Evolutionary conservation across 2,329 filamentous ascomycete species (phyloP).

Genomic region (Fusarium sp.): DNA sequence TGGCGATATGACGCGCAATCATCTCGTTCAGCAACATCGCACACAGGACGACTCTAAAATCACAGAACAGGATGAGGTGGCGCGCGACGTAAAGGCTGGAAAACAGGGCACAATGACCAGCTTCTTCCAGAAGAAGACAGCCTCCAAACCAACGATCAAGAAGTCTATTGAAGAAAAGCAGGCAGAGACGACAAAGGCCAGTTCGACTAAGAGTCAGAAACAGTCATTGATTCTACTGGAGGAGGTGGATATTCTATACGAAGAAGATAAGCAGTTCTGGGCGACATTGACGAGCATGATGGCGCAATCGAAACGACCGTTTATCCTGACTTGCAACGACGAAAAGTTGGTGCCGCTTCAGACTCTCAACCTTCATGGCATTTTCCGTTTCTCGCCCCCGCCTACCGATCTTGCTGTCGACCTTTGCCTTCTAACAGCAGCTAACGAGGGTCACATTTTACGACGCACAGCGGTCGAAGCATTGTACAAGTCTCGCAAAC

Average conservation of each 20-base stretch:
- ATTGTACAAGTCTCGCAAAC: conserved; percentile 75
- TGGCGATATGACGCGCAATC: conserved; percentile 96
- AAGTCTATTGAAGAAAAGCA: conserved; percentile 41
- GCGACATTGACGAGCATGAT: conserved; percentile 81
- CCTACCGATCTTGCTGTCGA: conserved; percentile 77
- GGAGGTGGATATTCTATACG: conserved; percentile 92
- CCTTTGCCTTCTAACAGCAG: conserved; percentile 83
- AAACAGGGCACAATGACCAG: conserved; percentile 83
- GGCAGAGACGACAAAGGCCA: conserved; percentile 48
- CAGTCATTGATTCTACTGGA: conserved; percentile 95
- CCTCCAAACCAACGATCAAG: conserved; percentile 46
- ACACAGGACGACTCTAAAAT: conserved; percentile 46
- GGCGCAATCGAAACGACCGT: conserved; percentile 85
- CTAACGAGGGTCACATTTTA: conserved; percentile 88
- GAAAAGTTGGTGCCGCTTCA: conserved; percentile 83
- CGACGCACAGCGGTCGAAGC: conserved; percentile 72
- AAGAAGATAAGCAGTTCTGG: conserved; percentile 98
- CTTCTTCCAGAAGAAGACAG: conserved; percentile 75
- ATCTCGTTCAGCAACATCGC: conserved; percentile 74
- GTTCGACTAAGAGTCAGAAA: conserved; percentile 71
- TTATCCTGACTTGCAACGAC: conserved; percentile 95
- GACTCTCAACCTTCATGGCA: conserved; percentile 82
- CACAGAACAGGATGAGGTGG: conserved; percentile 47
- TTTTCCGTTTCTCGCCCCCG: conserved; percentile 79
- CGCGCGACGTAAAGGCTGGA: conserved; percentile 70